phyloP scores from a whole-genome alignment of 2,329 filamentous ascomycete species.

The Cytospora chrysosperma region DNA sequence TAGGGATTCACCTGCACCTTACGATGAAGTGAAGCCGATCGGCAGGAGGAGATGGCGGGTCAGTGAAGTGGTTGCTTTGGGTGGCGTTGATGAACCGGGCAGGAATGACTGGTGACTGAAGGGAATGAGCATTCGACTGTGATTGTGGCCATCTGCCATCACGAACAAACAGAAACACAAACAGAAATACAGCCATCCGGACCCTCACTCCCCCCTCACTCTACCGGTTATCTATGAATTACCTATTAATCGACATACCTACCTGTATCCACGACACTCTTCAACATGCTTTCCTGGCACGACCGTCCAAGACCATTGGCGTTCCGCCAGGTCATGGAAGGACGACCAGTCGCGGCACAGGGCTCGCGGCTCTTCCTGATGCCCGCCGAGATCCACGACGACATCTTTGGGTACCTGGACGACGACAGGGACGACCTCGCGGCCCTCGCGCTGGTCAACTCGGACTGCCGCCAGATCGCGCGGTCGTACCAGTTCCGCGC shows the following conservation, averaged over 20 bases:
- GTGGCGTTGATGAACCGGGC: background rate
- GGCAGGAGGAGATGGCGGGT: background rate
- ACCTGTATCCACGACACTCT: no score
- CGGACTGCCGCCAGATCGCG: background rate
- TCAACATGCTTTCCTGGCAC: no score
- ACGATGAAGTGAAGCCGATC: background rate
- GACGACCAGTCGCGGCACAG: background rate
- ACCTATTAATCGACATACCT: no score
- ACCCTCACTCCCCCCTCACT: no score
- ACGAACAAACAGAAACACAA: no score
- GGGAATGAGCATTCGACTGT: no score
- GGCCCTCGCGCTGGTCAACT: background rate
- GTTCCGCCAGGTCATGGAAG: background rate
- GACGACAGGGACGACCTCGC: background rate
- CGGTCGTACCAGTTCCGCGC: background rate
- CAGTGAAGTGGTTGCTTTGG: background rate
- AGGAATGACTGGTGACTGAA: no score
- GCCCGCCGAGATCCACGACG: background rate
- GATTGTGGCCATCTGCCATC: no score
- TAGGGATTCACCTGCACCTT: no score
- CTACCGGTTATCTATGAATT: no score
- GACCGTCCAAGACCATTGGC: background rate
- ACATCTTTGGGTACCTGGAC: background rate
- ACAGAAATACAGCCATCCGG: no score
- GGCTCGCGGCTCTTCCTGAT: background rate